A percentile compares a stretch with the other conserved stretches of the same genome.
Evolutionary conservation across 768 basidiomycete genomes (phyloP).

Genomic region (Artomyces pyxidatus): DNA sequence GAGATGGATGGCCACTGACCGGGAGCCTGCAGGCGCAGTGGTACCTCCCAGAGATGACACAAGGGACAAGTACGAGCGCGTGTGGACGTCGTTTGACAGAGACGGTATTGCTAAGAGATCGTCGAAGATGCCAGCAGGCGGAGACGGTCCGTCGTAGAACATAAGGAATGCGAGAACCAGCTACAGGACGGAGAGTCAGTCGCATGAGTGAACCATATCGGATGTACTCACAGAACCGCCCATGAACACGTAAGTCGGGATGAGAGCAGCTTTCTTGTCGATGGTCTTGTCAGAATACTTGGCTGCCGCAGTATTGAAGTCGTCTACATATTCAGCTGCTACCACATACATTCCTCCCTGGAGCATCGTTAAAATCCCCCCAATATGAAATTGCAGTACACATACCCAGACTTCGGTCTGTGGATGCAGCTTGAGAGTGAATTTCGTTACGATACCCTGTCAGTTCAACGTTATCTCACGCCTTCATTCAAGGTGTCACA

Average conservation of each 20-base stretch:
- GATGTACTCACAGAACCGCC: neutral
- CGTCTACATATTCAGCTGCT: neutral
- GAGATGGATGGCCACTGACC: no score
- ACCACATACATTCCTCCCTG: neutral
- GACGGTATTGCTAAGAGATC: conserved; percentile 12
- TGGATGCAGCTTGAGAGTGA: conserved; percentile 2
- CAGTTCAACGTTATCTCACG: neutral
- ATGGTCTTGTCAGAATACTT: neutral
- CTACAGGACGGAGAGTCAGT: neutral
- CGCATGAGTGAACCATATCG: neutral
- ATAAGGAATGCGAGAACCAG: neutral
- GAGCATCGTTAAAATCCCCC: neutral
- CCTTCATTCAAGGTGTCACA: neutral
- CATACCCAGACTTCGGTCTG: conserved; percentile 8
- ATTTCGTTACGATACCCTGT: conserved; percentile 11
- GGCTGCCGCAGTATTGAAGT: neutral
- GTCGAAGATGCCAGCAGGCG: conserved; percentile 12
- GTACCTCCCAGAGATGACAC: neutral
- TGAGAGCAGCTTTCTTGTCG: neutral
- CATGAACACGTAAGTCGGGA: neutral
- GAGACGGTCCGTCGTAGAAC: conserved; percentile 15
- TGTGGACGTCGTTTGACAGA: neutral
- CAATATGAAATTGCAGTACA: neutral
- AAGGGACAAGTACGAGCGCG: neutral
- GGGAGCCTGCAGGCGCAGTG: no score